phyloP scores from a whole-genome alignment of 2,329 filamentous ascomycete genomes.

The Aspergillus aculeatinus region DNA sequence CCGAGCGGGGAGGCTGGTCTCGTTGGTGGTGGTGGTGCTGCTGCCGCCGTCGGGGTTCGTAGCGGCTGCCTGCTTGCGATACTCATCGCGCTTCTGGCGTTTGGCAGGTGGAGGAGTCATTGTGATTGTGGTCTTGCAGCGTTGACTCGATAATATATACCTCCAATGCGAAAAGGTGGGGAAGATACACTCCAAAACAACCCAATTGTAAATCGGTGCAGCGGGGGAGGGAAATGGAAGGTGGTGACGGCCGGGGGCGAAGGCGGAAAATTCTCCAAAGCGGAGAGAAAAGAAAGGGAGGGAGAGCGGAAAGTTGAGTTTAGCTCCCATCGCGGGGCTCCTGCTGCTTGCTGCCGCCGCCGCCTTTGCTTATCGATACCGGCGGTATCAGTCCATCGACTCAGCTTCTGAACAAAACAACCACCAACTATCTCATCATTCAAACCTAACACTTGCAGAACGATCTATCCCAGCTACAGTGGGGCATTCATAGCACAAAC shows the following conservation, averaged over 20 bases:
- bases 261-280: conserved; percentile 2
- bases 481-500: no score
- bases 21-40: conserved; percentile 7
- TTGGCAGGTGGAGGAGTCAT: conserved; percentile 15
- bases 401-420: background rate
- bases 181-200: background rate
- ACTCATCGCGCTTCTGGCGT: conserved; percentile 62
- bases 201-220: background rate
- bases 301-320: background rate
- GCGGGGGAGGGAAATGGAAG: background rate
- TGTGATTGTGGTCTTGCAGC: background rate
- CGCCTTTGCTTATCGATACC: background rate
- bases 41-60: conserved; percentile 24
- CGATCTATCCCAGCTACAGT: background rate
- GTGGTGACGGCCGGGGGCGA: background rate
- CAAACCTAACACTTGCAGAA: background rate
- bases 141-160: background rate
- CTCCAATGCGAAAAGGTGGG: background rate
- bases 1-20: conserved; percentile 31
- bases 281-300: background rate
- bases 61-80: conserved; percentile 53
- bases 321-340: background rate
- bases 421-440: background rate
- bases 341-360: background rate
- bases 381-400: background rate